Evolutionary conservation across 2,329 filamentous ascomycete species (phyloP).

Genomic region (Cladosporium sp.): DNA sequence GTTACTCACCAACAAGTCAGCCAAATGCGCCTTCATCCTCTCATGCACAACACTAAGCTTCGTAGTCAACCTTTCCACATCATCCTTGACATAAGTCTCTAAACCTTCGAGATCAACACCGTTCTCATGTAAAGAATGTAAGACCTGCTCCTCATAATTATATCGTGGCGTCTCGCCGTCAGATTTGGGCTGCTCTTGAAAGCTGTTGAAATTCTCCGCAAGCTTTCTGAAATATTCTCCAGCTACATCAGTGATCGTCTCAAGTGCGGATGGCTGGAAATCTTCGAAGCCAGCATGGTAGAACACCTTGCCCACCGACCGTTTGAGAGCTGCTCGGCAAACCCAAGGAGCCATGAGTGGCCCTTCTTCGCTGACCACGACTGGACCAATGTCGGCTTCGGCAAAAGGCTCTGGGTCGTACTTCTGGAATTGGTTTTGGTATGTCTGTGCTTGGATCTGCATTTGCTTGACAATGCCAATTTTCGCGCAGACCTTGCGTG

Average conservation of each 20-base stretch:
- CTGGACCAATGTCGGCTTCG: slow-evolving; percentile 81
- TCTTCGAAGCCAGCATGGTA: slow-evolving; percentile 97
- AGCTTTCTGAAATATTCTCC: slow-evolving; percentile 87
- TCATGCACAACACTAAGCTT: slow-evolving; percentile 86
- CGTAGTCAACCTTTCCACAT: slow-evolving; percentile 77
- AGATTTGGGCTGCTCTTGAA: slow-evolving; percentile 72
- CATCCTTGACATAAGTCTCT: slow-evolving; percentile 85
- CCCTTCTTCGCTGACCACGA: slow-evolving; percentile 83
- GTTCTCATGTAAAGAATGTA: slow-evolving; percentile 81
- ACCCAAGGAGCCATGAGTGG: slow-evolving; percentile 80
- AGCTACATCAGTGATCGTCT: slow-evolving; percentile 83
- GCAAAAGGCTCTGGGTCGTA: slow-evolving; percentile 86
- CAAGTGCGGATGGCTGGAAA: slow-evolving; percentile 88
- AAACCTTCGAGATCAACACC: slow-evolving; percentile 77
- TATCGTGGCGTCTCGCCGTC: slow-evolving; percentile 54
- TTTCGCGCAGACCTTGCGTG: slow-evolving; percentile 90
- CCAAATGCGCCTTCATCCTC: slow-evolving; percentile 85
- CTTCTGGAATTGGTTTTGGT: slow-evolving; percentile 97
- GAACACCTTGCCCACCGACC: slow-evolving; percentile 89
- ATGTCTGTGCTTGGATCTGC: slow-evolving; percentile 94
- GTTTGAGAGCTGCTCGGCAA: slow-evolving; percentile 78
- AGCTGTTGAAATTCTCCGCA: slow-evolving; percentile 72
- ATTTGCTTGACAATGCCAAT: slow-evolving; percentile 99
- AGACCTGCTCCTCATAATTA: slow-evolving; percentile 75
- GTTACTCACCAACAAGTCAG: slow-evolving; percentile 67